A percentile compares a stretch with the other conserved stretches of the same genome.
phyloP scores from a whole-genome alignment of 257 asterid genomes.

The Solanum piurae region DNA sequence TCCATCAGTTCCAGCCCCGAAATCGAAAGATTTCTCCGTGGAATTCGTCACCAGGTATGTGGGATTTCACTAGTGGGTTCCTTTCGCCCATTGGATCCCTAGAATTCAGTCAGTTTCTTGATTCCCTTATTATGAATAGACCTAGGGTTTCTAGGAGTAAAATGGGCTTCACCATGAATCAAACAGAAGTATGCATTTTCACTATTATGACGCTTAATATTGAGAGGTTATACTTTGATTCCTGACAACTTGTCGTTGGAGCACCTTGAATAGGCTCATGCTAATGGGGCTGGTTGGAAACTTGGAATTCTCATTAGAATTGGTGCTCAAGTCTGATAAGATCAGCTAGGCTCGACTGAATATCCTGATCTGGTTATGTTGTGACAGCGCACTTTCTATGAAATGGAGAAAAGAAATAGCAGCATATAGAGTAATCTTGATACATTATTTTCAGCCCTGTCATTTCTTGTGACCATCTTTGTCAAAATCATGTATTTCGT shows the following conservation, averaged over 20 bases:
- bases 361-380: background rate
- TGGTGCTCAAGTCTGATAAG: background rate
- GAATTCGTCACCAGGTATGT: too few relatives aligned
- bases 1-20: too few relatives aligned
- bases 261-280: background rate
- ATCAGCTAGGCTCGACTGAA: background rate
- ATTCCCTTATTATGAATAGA: too few relatives aligned
- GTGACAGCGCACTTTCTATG: background rate
- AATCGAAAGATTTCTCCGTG: too few relatives aligned
- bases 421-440: background rate
- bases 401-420: background rate
- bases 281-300: background rate
- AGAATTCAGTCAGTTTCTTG: too few relatives aligned
- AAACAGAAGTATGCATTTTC: background rate
- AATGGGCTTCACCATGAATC: background rate
- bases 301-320: background rate
- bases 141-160: background rate
- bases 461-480: background rate
- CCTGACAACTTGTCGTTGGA: background rate
- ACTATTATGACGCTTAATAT: background rate
- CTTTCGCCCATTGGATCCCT: too few relatives aligned
- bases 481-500: background rate
- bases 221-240: background rate
- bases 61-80: too few relatives aligned
- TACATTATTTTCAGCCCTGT: background rate